These are phyloP conservation scores for Gastrodia elata DNA, from an alignment of 106 monocot species.

Conservation along the genomic window DNA sequence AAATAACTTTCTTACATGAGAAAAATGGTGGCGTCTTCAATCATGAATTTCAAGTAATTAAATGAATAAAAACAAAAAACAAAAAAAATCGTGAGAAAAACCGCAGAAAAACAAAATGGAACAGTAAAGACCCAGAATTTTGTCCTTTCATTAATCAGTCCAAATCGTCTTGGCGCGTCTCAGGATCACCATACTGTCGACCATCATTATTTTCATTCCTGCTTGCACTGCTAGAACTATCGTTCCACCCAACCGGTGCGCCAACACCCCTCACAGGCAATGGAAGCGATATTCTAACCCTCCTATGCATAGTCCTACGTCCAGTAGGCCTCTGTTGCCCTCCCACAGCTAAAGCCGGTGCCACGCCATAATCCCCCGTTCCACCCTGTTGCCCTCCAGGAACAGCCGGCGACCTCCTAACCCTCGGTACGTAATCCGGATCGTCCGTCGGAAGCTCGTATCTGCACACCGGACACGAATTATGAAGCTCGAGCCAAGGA, in stretches of 20 bases:
- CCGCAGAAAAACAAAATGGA: too few species aligned
- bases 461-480: conserved; percentile 82
- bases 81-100: too few species aligned
- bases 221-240: conserved; percentile 7
- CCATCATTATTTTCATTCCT: conserved; percentile 21
- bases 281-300: conserved; percentile 67
- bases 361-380: conserved; percentile 1
- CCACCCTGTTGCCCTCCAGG: background rate
- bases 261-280: conserved; percentile 35
- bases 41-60: background rate
- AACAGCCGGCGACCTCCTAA: background rate
- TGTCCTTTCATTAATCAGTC: conserved; percentile 39
- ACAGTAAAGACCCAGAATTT: background rate
- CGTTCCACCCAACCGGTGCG: conserved; percentile 16
- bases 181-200: conserved; percentile 11
- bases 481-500: conserved; percentile 91
- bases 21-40: background rate
- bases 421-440: conserved; percentile 47
- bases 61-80: background rate
- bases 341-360: background rate
- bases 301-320: conserved; percentile 36
- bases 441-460: conserved; percentile 83
- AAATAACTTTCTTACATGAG: background rate
- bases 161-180: conserved; percentile 33
- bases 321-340: background rate